These are phyloP conservation scores for Fraxinus anomala DNA, from an alignment of 257 asterid species.

Conservation along the genomic window DNA sequence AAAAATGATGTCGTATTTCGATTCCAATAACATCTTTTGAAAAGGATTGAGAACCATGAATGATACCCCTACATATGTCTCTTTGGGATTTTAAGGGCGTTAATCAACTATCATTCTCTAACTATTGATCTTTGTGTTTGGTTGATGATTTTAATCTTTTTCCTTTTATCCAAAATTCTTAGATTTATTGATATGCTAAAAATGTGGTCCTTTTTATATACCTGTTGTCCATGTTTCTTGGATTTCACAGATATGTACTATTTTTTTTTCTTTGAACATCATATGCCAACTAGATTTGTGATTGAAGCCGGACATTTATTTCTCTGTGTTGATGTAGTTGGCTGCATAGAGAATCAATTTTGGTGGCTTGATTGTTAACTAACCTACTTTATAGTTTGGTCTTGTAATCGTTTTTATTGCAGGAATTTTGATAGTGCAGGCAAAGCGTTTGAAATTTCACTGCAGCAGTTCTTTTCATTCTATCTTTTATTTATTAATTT, in stretches of 20 bases:
- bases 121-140: too few relatives aligned
- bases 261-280: neutral
- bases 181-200: too few relatives aligned
- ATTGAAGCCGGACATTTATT: neutral
- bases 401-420: constrained; percentile 14
- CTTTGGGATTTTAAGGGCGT: constrained; percentile 16
- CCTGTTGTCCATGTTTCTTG: constrained; percentile 14
- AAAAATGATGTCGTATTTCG: constrained; percentile 36
- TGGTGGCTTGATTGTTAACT: constrained; percentile 7
- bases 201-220: neutral
- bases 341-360: neutral
- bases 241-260: constrained; percentile 3
- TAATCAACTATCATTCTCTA: constrained; percentile 3
- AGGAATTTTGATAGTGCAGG: constrained; percentile 7
- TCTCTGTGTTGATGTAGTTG: neutral
- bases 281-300: neutral
- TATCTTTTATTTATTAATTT: neutral
- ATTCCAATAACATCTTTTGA: constrained; percentile 24
- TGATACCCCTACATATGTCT: constrained; percentile 9
- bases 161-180: too few relatives aligned
- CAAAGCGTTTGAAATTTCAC: constrained; percentile 15
- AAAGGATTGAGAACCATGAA: constrained; percentile 32
- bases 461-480: constrained; percentile 17
- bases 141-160: neutral
- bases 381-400: constrained; percentile 14